phyloP scores from a whole-genome alignment of 345 rosid species.

The Microcos paniculata region DNA sequence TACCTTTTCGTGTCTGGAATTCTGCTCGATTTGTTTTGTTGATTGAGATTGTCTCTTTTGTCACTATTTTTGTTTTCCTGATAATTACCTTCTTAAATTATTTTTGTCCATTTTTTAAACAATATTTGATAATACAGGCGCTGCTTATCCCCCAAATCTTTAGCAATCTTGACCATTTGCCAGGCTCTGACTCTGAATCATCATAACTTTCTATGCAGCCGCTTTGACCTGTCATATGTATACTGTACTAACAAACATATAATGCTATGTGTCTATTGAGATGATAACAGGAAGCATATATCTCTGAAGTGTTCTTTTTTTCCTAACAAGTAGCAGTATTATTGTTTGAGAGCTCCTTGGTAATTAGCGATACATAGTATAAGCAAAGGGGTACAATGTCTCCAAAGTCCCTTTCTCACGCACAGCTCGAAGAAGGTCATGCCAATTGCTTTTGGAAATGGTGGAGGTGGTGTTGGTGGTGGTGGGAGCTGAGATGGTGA shows the following conservation, averaged over 20 bases:
- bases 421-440: constrained; percentile 1
- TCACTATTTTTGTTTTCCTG: not conserved
- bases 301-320: too few relatives aligned
- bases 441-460: constrained; percentile 1
- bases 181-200: not conserved
- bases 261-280: not conserved
- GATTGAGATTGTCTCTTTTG: not conserved
- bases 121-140: not conserved
- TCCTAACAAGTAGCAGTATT: too few relatives aligned
- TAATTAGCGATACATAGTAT: not conserved
- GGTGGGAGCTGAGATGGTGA: constrained; percentile 14
- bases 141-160: too few relatives aligned
- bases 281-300: not conserved
- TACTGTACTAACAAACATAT: too few relatives aligned
- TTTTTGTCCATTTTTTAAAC: not conserved
- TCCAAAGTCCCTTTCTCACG: not conserved
- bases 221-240: not conserved
- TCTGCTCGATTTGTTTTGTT: constrained; percentile 4
- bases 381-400: not conserved
- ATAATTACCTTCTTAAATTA: not conserved
- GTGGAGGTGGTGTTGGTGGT: constrained; percentile 9
- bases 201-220: not conserved
- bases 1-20: not conserved
- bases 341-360: not conserved
- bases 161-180: not conserved